These are phyloP conservation scores for Mucor racemosus DNA, from an alignment of 371 early-diverging fungal species.

Conservation along the genomic window DNA sequence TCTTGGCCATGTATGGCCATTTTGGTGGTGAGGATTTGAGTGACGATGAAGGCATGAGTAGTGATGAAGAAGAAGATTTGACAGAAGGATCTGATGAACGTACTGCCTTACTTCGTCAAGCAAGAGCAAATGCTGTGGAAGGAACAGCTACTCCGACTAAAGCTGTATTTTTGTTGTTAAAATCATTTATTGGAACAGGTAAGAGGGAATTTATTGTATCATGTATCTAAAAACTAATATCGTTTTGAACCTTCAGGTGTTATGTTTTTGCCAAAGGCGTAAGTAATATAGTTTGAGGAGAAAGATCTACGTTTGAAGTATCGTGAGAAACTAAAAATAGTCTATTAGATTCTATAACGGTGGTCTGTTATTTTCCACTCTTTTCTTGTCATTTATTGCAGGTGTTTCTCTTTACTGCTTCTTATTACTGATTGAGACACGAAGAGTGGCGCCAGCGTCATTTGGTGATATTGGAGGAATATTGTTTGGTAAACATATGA, in stretches of 20 bases:
- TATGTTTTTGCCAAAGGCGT: conserved; percentile 31
- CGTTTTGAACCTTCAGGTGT: conserved; percentile 26
- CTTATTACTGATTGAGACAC: conserved; percentile 65
- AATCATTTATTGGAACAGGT: conserved; percentile 83
- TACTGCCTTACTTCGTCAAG: conserved; percentile 55
- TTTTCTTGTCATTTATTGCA: conserved; percentile 57
- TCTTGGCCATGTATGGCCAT: conserved; percentile 90
- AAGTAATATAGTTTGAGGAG: conserved; percentile 12
- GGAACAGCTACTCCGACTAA: conserved; percentile 75
- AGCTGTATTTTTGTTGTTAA: conserved; percentile 75
- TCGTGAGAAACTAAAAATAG: conserved; percentile 2
- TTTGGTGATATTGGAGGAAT: conserved; percentile 77
- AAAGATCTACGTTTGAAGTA: background rate
- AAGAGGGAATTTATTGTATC: conserved; percentile 62
- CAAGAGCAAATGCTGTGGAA: conserved; percentile 47
- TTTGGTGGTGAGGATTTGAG: conserved; percentile 95
- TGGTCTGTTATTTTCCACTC: conserved; percentile 64
- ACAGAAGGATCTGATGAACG: conserved; percentile 32
- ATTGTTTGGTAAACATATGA: conserved; percentile 75
- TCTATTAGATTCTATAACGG: conserved; percentile 65
- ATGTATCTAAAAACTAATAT: background rate
- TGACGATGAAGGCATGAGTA: conserved; percentile 81
- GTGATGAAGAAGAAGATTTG: conserved; percentile 46
- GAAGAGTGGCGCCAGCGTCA: conserved; percentile 60
- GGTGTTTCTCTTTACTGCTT: conserved; percentile 62